phyloP scores from a whole-genome alignment of 495 filamentous ascomycete species.

The Aspergillus campestris region DNA sequence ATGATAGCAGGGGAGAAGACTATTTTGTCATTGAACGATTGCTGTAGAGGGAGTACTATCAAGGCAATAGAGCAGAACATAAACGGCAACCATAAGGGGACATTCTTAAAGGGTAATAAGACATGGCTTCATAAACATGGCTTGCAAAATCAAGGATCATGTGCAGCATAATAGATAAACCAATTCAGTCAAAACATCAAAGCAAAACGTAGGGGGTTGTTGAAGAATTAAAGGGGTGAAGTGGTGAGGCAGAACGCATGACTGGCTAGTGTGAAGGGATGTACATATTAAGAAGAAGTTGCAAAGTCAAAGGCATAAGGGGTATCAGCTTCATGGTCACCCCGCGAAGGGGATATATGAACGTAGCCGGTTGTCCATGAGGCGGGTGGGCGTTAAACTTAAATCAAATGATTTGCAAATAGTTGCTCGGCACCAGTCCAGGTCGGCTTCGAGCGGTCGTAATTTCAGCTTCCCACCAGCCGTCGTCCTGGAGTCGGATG shows the following conservation, averaged over 20 bases:
- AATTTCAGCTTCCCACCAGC: conserved; percentile 98
- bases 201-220: background rate
- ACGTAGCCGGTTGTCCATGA: conserved; percentile 21
- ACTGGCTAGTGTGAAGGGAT: conserved; percentile 11
- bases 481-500: conserved; percentile 90
- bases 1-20: too few species aligned
- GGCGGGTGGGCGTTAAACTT: conserved; percentile 3
- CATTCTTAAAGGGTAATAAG: background rate
- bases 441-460: conserved; percentile 63
- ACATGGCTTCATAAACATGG: too few species aligned
- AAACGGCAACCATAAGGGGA: background rate
- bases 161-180: background rate
- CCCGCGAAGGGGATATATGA: conserved; percentile 4
- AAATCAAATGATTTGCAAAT: conserved; percentile 58
- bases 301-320: too few species aligned
- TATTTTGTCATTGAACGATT: too few species aligned
- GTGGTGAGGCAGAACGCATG: conserved; percentile 1
- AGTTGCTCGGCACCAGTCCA: conserved; percentile 95
- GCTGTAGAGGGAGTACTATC: too few species aligned
- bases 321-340: conserved; percentile 16
- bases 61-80: too few species aligned
- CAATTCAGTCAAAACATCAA: background rate
- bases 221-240: background rate
- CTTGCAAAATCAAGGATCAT: background rate
- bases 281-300: background rate